Percentiles rank a stretch among this genome's conserved stretches.
phyloP scores from a whole-genome alignment of 208 protist species.

The Leishmania lainsoni region DNA sequence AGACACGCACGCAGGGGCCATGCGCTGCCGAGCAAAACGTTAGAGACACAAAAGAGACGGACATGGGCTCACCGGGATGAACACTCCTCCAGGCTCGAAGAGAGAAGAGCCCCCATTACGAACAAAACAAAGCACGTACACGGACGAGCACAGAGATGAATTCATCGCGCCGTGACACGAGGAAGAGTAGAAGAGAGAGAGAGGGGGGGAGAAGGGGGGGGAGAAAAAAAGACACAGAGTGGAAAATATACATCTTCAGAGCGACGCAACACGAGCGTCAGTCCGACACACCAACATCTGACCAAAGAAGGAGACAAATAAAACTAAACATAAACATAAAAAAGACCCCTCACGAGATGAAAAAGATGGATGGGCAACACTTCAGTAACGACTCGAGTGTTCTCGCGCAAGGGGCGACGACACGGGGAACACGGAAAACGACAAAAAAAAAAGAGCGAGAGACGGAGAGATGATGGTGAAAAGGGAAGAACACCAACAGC shows the following conservation, averaged over 20 bases:
- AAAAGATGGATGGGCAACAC: background rate
- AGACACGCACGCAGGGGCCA: background rate
- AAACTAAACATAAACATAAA: background rate
- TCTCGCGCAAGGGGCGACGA: too few relatives aligned
- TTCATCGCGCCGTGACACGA: background rate
- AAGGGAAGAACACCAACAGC: background rate
- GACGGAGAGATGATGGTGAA: background rate
- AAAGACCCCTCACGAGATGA: background rate
- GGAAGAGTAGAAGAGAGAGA: background rate
- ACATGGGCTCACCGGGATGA: background rate
- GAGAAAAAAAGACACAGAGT: background rate
- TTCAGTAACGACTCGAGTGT: background rate
- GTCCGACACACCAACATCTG: background rate
- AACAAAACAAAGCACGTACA: background rate
- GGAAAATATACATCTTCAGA: too few relatives aligned
- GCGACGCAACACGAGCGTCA: background rate
- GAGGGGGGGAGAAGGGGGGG: background rate
- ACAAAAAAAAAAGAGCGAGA: background rate
- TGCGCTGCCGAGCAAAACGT: background rate
- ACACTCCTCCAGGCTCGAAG: background rate
- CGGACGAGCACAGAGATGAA: too few relatives aligned
- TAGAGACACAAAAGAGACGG: background rate
- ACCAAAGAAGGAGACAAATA: background rate
- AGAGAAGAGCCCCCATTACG: background rate
- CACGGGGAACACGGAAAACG: background rate